Percentiles rank a stretch among this genome's conserved stretches.
Evolutionary conservation across 768 basidiomycete species (phyloP).

Genomic region (Naganishia kalamii): DNA sequence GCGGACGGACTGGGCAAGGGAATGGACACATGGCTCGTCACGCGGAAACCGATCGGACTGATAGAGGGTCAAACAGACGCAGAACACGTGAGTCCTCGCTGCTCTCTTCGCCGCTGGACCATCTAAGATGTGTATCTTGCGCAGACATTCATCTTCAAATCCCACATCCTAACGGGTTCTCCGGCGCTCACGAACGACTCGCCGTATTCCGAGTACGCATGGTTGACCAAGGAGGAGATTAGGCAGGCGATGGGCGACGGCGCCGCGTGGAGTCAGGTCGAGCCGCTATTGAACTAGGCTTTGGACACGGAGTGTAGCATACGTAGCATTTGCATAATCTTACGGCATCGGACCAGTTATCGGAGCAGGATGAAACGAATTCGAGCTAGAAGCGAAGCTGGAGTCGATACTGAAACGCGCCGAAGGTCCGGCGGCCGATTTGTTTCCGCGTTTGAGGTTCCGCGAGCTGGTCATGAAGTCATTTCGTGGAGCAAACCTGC

Average conservation of each 20-base stretch:
- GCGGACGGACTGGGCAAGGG: constrained; percentile 64
- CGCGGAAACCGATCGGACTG: constrained; percentile 77
- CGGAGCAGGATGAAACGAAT: too few relatives aligned
- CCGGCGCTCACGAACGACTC: constrained; percentile 56
- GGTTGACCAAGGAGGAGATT: constrained; percentile 91
- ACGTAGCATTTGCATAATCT: too few relatives aligned
- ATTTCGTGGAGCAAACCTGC: too few relatives aligned
- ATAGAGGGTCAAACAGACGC: constrained; percentile 38
- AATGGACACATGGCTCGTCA: constrained; percentile 94
- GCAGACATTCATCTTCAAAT: constrained; percentile 91
- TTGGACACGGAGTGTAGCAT: neutral
- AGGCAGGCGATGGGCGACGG: neutral
- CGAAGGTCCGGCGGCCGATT: too few relatives aligned
- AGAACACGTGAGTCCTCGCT: constrained; percentile 26
- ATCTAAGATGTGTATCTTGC: neutral
- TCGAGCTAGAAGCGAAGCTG: too few relatives aligned
- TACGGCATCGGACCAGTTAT: too few relatives aligned
- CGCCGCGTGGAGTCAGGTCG: neutral
- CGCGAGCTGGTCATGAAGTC: too few relatives aligned
- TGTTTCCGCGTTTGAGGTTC: too few relatives aligned
- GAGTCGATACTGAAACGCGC: too few relatives aligned
- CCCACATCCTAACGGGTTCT: constrained; percentile 84
- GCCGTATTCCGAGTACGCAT: constrained; percentile 69
- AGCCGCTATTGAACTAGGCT: constrained; percentile 1
- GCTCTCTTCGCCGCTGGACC: neutral